Conservation (phyloP, 768 basidiomycete genomes). For the Holtermanniella nyarrowii region DNA sequence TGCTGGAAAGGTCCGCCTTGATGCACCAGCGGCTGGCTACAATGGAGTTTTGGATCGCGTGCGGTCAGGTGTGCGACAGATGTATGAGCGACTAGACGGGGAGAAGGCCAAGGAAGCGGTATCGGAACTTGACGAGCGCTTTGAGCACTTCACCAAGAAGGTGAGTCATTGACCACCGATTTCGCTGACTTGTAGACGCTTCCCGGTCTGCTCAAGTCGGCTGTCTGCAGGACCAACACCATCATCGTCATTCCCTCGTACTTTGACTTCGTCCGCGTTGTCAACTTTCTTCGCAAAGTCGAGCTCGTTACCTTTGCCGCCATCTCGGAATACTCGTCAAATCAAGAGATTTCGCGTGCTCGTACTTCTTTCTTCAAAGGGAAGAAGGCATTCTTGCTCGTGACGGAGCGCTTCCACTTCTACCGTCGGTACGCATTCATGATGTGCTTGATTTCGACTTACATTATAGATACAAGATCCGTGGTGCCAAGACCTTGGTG, state of each 20-base stretch:
- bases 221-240: slow-evolving; percentile 82
- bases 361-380: slow-evolving; percentile 85
- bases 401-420: slow-evolving; percentile 98
- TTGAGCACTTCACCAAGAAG: slow-evolving; percentile 77
- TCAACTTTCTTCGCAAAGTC: slow-evolving; percentile 70
- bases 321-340: slow-evolving; percentile 92
- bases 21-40: slow-evolving; percentile 48
- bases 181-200: slow-evolving; percentile 50
- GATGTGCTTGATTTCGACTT: background rate
- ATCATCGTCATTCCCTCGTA: slow-evolving; percentile 86
- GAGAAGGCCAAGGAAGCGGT: slow-evolving; percentile 44
- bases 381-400: slow-evolving; percentile 70
- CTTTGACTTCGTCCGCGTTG: slow-evolving; percentile 88
- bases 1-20: slow-evolving; percentile 65
- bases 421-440: slow-evolving; percentile 58
- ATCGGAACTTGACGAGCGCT: slow-evolving; percentile 77
- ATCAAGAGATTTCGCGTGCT: slow-evolving; percentile 87
- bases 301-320: slow-evolving; percentile 63
- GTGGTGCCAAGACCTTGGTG: slow-evolving; percentile 82
- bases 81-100: slow-evolving; percentile 41
- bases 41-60: slow-evolving; percentile 55
- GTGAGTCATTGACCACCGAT: slow-evolving; percentile 41
- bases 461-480: slow-evolving; percentile 65
- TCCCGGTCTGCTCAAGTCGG: slow-evolving; percentile 75
- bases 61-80: slow-evolving; percentile 74